phyloP scores from a whole-genome alignment of 495 filamentous ascomycete species.

The Niebla homalea region DNA sequence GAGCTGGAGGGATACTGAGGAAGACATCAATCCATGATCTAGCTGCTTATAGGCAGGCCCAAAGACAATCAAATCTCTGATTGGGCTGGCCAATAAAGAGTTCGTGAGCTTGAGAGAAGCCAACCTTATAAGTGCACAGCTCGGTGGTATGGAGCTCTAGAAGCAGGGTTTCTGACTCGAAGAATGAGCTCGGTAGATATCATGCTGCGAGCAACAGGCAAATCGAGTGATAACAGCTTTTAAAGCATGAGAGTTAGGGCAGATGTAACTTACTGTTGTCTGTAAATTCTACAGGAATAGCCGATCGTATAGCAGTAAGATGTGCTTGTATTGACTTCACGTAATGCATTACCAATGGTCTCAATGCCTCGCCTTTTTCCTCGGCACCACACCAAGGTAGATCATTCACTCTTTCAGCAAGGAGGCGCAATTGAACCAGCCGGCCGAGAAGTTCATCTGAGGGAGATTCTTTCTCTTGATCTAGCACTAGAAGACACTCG shows the following conservation, averaged over 20 bases:
- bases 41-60: constrained; percentile 22
- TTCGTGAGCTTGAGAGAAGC: constrained; percentile 18
- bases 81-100: constrained; percentile 16
- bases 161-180: constrained; percentile 25
- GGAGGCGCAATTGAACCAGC: constrained; percentile 32
- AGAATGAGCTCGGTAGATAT: no score
- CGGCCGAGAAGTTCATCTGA: constrained; percentile 38
- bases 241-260: not conserved
- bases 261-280: constrained; percentile 27
- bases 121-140: constrained; percentile 30
- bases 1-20: constrained; percentile 19
- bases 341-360: constrained; percentile 25
- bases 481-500: constrained; percentile 32
- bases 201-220: no score
- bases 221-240: not conserved
- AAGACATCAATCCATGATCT: constrained; percentile 29
- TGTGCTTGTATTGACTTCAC: constrained; percentile 31
- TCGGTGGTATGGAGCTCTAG: constrained; percentile 28
- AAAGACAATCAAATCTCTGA: constrained; percentile 25
- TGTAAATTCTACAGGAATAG: constrained; percentile 24
- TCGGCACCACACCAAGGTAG: not conserved
- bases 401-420: constrained; percentile 23
- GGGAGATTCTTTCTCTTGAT: constrained; percentile 31
- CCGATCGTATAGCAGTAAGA: constrained; percentile 25
- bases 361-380: not conserved